Evolutionary conservation across 371 early-diverging fungal species (phyloP), one percentile per base, ranked within the genome.

Genomic region (Blakeslea trispora): DNA sequence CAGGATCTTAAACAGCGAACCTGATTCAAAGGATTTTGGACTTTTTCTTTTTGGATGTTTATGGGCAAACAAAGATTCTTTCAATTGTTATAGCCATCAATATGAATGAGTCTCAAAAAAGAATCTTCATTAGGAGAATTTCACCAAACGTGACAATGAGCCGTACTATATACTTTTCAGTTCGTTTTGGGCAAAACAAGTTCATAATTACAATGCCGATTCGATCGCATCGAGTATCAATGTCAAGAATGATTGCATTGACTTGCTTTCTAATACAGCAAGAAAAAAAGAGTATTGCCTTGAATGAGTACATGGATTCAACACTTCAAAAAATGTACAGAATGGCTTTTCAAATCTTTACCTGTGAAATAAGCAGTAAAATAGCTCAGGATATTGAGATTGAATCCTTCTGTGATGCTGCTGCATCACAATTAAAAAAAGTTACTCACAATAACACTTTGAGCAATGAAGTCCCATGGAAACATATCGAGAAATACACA

Each of bases 11-110:
- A n/a, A n/a, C n/a, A n/a, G n/a, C n/a, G n/a, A n/a, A n/a, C n/a
- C n/a, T n/a, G n/a, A n/a, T n/a, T n/a, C n/a, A n/a, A n/a, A n/a
- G n/a, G n/a, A n/a, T n/a, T n/a, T n/a, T n/a, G n/a, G n/a, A n/a
- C n/a, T n/a, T n/a, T n/a, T n/a, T n/a, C n/a, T n/a, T n/a, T n/a
- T 59, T 59, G 59, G 53, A 59, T 59, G 48, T 42, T 21, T 47
- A 53, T 47, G 59, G 9, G 52, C 34, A 46, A 37, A 53, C 48
- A 46, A 47, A 47, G 21, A 47, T 42, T 40, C 53, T 47, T 28
- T 48, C 53, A 46, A 46, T 53, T 47, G 31, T 53, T 31, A n/a
- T 53, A 32, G 59, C 53, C 42, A 59, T 53, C 39, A 47, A 46
- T 42, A 59, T 53, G 47, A 48, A 46, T 46, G 59, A 48, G 45